Conservation (phyloP, 1,284 basidiomycete genomes). For the Rhodotorula sp. region DNA sequence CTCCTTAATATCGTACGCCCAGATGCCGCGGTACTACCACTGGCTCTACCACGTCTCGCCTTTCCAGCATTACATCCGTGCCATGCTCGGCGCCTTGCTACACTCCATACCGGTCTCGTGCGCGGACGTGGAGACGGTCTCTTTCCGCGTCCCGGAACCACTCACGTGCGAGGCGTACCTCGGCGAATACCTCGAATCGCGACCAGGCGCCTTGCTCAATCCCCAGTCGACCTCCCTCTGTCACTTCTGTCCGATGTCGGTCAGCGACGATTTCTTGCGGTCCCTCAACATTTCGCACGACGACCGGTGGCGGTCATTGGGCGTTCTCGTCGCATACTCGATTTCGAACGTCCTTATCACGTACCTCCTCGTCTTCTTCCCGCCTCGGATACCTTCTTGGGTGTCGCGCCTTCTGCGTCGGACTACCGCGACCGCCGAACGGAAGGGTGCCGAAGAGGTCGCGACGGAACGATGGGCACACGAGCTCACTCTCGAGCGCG, state of each 20-base stretch:
- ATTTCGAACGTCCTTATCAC: conserved; percentile 29
- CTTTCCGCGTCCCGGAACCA: conserved; percentile 21
- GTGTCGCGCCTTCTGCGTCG: background rate
- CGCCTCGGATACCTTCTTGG: conserved; percentile 11
- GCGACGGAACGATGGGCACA: conserved; percentile 28
- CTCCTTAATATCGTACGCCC: conserved; percentile 41
- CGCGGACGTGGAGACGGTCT: conserved; percentile 30
- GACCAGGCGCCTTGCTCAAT: conserved; percentile 78
- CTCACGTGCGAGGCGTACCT: conserved; percentile 26
- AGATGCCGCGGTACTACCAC: conserved; percentile 42
- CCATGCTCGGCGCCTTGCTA: conserved; percentile 63
- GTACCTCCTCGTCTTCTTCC: conserved; percentile 35
- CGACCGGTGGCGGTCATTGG: conserved; percentile 31
- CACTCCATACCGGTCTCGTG: conserved; percentile 63
- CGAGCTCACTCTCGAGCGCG: conserved; percentile 11
- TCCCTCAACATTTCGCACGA: conserved; percentile 30
- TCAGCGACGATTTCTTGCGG: conserved; percentile 64
- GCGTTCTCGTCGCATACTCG: conserved; percentile 32
- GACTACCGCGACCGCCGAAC: background rate
- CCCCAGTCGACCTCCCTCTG: conserved; percentile 61
- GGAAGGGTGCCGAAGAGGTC: conserved; percentile 21
- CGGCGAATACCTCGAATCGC: conserved; percentile 45
- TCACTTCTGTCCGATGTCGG: conserved; percentile 67
- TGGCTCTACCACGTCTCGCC: conserved; percentile 70
- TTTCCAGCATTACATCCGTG: conserved; percentile 54